Evolutionary conservation across 1,284 basidiomycete genomes (phyloP), one percentile per base, ranked within the genome.

Genomic region (Retiboletus flavoniger): DNA sequence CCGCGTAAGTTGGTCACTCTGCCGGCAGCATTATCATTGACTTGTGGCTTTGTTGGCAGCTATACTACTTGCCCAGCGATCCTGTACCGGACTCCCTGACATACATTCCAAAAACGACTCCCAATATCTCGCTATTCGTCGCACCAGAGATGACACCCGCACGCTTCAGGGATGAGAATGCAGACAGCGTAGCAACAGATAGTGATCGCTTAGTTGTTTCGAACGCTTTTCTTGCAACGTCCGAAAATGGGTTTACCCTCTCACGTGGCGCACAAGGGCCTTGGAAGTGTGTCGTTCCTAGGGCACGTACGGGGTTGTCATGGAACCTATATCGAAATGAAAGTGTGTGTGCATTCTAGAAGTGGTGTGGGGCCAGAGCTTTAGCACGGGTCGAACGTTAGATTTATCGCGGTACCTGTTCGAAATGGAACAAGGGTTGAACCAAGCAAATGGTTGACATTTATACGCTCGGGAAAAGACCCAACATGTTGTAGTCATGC

Each of bases 161-260:
- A 28, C 29, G 32, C 42, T 34, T 38, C 4, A n/a, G n/a, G 13
- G 40, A 38, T 28, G 43, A 50, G n/a, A n/a, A 24, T 14, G 26
- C 28, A 36, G 35, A 60, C 1, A 54, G 57, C 2, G 44, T 57
- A 3, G 36, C 9, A 29, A 8, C 46, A 21, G 49, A 50, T 40
- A 19, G 29, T 17, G 39, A 41, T 34, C 5, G 11, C 8, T 35
- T 52, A 24, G 63, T 72, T 1, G 42, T 78, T n/a, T 59, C 67
- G 7, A 64, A 75, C 24, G 60, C 61, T 0, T 87, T 89, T 60
- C 44, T 84, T 3, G 79, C 76, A 3, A 72, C 74, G 3, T 85
- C 83, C 52, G 85, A 87, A 64, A 83, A 84, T 59, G 84, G 84
- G 2, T 76, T 80, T 57, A 61, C 78, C 1, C 57, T 75, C 17